A percentile compares a stretch with the other conserved stretches of the same genome.
These are phyloP conservation scores for Ligustrum vulgare DNA, from an alignment of 257 asterid species.

Conservation along the genomic window DNA sequence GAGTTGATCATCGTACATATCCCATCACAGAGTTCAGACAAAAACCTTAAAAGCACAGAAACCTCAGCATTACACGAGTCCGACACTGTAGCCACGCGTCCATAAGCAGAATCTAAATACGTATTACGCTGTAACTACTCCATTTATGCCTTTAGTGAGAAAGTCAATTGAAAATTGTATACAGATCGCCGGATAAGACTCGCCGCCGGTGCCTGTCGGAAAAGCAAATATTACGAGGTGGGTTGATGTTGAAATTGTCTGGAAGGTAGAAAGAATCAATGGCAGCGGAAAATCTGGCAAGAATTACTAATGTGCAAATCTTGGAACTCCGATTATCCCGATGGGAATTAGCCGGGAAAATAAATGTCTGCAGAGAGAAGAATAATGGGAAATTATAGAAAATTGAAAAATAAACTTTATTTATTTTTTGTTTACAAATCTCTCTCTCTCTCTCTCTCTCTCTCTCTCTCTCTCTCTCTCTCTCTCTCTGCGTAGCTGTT, in stretches of 20 bases:
- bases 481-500: slow-evolving; percentile 35
- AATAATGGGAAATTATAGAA: slow-evolving; percentile 1
- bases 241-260: not conserved
- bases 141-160: slow-evolving; percentile 25
- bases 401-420: not conserved
- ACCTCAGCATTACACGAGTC: slow-evolving; percentile 27
- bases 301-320: slow-evolving; percentile 9
- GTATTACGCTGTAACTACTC: slow-evolving; percentile 11
- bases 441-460: slow-evolving; percentile 28
- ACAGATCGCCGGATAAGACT: slow-evolving; percentile 9
- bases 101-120: not conserved
- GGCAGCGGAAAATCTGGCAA: slow-evolving; percentile 17
- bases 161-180: slow-evolving; percentile 16
- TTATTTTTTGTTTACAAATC: not conserved
- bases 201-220: not conserved
- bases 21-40: slow-evolving; percentile 23
- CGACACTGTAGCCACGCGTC: slow-evolving; percentile 34
- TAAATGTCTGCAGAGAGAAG: not conserved
- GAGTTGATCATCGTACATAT: slow-evolving; percentile 25
- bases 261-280: slow-evolving; percentile 1
- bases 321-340: slow-evolving; percentile 12
- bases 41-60: slow-evolving; percentile 1
- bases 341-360: not conserved
- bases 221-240: not conserved
- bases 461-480: slow-evolving; percentile 26